These are phyloP conservation scores for Colletotrichum coccodes DNA, from an alignment of 2,329 filamentous ascomycete species.

Conservation along the genomic window DNA sequence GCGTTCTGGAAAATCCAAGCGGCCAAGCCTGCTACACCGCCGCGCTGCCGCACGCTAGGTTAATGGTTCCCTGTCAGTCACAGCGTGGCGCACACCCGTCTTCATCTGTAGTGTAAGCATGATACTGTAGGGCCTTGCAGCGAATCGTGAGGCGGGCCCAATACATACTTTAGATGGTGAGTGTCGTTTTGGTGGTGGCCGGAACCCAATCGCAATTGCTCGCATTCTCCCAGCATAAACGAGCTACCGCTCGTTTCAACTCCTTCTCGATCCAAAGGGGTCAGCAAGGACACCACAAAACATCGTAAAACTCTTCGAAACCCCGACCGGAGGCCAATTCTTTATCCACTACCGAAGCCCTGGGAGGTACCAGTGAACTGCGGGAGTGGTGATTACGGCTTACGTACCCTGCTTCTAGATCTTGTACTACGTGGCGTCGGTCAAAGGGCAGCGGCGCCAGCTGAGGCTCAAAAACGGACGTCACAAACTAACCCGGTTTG, in stretches of 20 bases:
- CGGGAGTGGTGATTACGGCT: not conserved
- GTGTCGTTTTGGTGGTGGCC: not conserved
- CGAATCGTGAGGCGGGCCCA: not conserved
- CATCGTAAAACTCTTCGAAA: not conserved
- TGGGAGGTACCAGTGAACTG: not conserved
- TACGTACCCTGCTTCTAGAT: not conserved
- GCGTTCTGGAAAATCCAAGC: not conserved
- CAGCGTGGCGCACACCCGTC: not conserved
- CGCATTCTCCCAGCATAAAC: conserved; percentile 1
- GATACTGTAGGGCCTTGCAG: not conserved
- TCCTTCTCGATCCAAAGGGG: not conserved
- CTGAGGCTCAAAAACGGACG: conserved; percentile 29
- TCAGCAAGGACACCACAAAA: conserved; percentile 2
- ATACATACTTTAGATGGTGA: not conserved
- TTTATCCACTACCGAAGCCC: not conserved
- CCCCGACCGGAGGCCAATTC: not conserved
- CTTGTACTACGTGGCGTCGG: not conserved
- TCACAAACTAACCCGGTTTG: conserved; percentile 30
- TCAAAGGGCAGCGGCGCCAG: not conserved
- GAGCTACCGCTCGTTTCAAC: not conserved
- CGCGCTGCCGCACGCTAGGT: not conserved
- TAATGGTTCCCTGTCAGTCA: not conserved
- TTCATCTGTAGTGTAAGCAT: not conserved
- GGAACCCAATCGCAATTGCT: not conserved
- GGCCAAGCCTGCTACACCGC: not conserved